These are phyloP conservation scores for Ogataea degrootiae DNA, from an alignment of 805 yeast species.

Conservation along the genomic window DNA sequence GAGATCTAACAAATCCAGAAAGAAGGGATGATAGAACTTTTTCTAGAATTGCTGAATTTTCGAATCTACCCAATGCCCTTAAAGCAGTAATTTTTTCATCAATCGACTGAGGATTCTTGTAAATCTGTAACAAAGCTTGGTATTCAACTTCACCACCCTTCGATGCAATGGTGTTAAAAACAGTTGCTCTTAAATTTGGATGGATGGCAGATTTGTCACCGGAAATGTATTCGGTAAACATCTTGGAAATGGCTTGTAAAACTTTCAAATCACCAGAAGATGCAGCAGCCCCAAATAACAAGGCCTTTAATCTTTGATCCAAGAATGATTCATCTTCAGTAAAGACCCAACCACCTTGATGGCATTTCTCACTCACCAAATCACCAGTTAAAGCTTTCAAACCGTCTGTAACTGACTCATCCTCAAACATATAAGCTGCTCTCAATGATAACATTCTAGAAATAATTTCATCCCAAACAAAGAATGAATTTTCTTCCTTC, in stretches of 20 bases:
- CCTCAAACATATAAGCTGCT: slow-evolving; percentile 36
- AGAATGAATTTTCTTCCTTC: slow-evolving; percentile 37
- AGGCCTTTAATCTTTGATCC: slow-evolving; percentile 35
- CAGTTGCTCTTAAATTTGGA: slow-evolving; percentile 42
- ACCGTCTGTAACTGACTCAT: slow-evolving; percentile 27
- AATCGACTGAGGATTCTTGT: slow-evolving; percentile 45
- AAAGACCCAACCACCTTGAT: slow-evolving; percentile 74
- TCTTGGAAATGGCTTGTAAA: slow-evolving; percentile 18
- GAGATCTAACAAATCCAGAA: slow-evolving; percentile 67
- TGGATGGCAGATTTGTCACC: slow-evolving; percentile 33
- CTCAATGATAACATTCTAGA: slow-evolving; percentile 33
- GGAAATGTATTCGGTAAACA: slow-evolving; percentile 25
- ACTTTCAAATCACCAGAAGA: slow-evolving; percentile 36
- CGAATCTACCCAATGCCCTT: slow-evolving; percentile 47
- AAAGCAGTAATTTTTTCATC: slow-evolving; percentile 57
- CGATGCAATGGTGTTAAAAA: slow-evolving; percentile 41
- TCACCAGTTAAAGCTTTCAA: slow-evolving; percentile 31
- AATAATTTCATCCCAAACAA: slow-evolving; percentile 56
- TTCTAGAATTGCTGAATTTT: slow-evolving; percentile 32
- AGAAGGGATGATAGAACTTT: slow-evolving; percentile 37
- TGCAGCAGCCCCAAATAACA: slow-evolving; percentile 41
- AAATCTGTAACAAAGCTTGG: slow-evolving; percentile 40
- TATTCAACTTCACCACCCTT: slow-evolving; percentile 35
- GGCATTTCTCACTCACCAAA: slow-evolving; percentile 22
- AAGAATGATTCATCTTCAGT: slow-evolving; percentile 64